Conservation (phyloP, 192 early-diverging fungal genomes). For the Mortierella antarctica region DNA sequence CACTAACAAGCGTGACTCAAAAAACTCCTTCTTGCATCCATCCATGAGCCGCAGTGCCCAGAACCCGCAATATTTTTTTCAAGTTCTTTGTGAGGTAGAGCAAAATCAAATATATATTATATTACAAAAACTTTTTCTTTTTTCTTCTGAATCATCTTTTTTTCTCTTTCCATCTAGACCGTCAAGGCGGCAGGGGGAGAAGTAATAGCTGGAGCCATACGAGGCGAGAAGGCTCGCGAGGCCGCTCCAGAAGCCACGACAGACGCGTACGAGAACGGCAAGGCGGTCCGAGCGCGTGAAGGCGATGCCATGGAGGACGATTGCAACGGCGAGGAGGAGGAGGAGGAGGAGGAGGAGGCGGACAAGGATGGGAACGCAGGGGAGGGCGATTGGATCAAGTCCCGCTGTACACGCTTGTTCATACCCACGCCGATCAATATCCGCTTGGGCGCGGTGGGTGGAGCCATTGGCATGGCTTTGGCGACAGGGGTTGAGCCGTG, state of each 20-base stretch:
- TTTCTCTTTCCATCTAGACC: not conserved
- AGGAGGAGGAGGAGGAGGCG: slow-evolving; percentile 3
- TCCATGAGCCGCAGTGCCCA: too few species aligned
- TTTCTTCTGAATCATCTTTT: not conserved
- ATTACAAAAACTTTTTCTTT: slow-evolving; percentile 6
- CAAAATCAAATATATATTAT: slow-evolving; percentile 4
- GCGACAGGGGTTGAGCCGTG: not conserved
- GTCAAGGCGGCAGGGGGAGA: slow-evolving; percentile 16
- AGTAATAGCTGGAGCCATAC: slow-evolving; percentile 6
- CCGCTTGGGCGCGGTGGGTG: not conserved
- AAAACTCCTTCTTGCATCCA: too few species aligned
- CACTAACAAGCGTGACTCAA: too few species aligned
- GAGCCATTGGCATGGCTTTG: not conserved
- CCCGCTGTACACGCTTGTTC: not conserved
- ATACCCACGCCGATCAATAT: not conserved
- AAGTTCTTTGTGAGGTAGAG: not conserved
- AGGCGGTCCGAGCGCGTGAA: not conserved
- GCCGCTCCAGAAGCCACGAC: slow-evolving; percentile 29
- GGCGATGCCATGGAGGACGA: not conserved
- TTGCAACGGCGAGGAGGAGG: not conserved
- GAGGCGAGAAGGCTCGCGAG: slow-evolving; percentile 21
- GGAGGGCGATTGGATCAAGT: not conserved
- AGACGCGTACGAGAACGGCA: slow-evolving; percentile 40
- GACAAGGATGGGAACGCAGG: slow-evolving; percentile 9
- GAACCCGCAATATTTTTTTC: not conserved